phyloP scores from a whole-genome alignment of 345 rosid genomes.

The Salix suchowensis region DNA sequence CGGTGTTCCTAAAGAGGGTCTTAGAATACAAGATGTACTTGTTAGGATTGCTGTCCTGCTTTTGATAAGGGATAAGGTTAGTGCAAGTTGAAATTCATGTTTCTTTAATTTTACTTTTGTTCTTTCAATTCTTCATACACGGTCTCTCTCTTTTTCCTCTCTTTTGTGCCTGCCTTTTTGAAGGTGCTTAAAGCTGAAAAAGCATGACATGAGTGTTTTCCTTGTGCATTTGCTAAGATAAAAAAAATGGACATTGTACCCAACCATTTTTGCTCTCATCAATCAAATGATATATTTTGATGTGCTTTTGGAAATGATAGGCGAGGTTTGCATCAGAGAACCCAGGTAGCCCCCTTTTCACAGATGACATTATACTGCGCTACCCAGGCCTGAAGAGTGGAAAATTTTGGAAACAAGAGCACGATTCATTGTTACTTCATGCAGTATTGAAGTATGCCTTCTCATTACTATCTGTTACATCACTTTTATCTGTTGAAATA shows the following conservation, averaged over 20 bases:
- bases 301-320: slow-evolving; percentile 32
- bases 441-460: slow-evolving; percentile 79
- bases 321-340: slow-evolving; percentile 51
- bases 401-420: slow-evolving; percentile 88
- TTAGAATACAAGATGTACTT: slow-evolving; percentile 81
- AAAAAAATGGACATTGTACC: not conserved
- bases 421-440: slow-evolving; percentile 63
- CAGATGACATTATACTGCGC: slow-evolving; percentile 59
- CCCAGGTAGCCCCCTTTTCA: slow-evolving; percentile 49
- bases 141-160: not conserved
- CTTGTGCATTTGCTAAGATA: not conserved
- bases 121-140: not conserved
- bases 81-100: slow-evolving; percentile 1
- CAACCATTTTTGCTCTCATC: not conserved
- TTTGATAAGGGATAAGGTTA: slow-evolving; percentile 74
- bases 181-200: not conserved
- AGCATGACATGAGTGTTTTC: not conserved
- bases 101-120: not conserved
- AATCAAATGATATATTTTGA: not conserved
- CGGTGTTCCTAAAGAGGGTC: slow-evolving; percentile 99
- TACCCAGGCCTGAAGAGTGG: slow-evolving; percentile 81
- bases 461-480: not conserved
- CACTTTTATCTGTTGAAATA: not conserved
- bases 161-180: not conserved
- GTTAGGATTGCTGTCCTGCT: slow-evolving; percentile 70